Evolutionary conservation across 2,329 filamentous ascomycete genomes (phyloP).

Genomic region (Aulographum hederae): DNA sequence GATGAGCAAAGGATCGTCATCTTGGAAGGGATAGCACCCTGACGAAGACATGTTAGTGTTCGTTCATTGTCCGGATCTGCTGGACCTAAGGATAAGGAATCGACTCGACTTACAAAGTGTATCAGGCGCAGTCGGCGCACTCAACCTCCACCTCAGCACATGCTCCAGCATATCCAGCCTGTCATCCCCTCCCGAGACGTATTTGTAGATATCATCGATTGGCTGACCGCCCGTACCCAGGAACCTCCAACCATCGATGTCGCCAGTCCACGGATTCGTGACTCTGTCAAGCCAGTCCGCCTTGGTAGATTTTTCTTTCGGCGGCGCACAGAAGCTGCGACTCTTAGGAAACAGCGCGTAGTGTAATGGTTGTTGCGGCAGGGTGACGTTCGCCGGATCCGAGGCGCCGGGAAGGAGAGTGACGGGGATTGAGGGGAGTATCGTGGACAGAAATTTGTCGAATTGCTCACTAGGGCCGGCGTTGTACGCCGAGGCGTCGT

Average conservation of each 20-base stretch:
- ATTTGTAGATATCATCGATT: conserved; percentile 83
- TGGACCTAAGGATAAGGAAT: too few relatives aligned
- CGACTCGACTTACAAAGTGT: conserved; percentile 55
- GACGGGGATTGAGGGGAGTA: conserved; percentile 73
- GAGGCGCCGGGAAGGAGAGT: conserved; percentile 70
- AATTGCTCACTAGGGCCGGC: conserved; percentile 65
- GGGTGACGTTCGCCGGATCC: conserved; percentile 76
- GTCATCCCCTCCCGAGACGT: conserved; percentile 54
- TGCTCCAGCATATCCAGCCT: conserved; percentile 81
- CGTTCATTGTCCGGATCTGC: too few relatives aligned
- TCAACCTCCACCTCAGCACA: conserved; percentile 81
- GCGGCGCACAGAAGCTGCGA: conserved; percentile 44
- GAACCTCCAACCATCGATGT: conserved; percentile 77
- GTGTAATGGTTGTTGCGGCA: conserved; percentile 88
- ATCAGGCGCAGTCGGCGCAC: conserved; percentile 86
- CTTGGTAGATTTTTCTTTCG: conserved; percentile 18
- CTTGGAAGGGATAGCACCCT: conserved; percentile 95
- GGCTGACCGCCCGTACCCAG: conserved; percentile 84
- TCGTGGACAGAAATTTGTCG: conserved; percentile 61
- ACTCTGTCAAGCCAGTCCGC: conserved; percentile 69
- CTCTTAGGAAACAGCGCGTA: conserved; percentile 73
- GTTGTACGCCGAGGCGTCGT: conserved; percentile 80
- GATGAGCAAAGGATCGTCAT: conserved; percentile 79
- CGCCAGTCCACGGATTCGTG: conserved; percentile 86
- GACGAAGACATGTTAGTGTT: conserved; percentile 7